Evolutionary conservation across 176 grass and related monocot genomes (phyloP), one percentile per base, ranked within the genome.

Genomic region (Bromus sterilis): DNA sequence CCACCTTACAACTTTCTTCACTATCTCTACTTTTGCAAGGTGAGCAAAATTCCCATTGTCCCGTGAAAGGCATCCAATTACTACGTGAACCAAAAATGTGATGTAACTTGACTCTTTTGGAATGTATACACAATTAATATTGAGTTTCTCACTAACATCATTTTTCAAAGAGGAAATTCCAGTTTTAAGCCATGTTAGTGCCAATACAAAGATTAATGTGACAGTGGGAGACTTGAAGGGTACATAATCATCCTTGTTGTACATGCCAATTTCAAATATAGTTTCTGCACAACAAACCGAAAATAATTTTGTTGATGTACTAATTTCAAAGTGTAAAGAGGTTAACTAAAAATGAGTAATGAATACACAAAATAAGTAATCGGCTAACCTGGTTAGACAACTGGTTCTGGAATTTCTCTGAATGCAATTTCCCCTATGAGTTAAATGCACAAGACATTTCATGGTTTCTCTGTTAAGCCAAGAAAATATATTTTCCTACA

Each of bases 331-430:
- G 18, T 13, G 14, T 15, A 13, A 44, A 33, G 9, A 56, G 51
- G 85, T 15, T 23, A 16, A 46, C 48, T 12, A 53, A 51, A 53
- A 37, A 25, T 34, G 76, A 80, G 43, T 6, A 56, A 42, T 7
- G 36, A 66, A 46, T 11, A 74, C 33, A 67, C n/a, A 66, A 30
- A 76, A 48, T 18, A 21, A 66, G 32, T 74, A 30, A 32, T 81
- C 78, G 73, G 43, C 57, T 74, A 70, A 98, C 92, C 95, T 98
- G 90, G 93, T 98, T 98, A 77, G 77, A 85, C 57, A 93, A 65
- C 78, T 93, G 92, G 56, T 93, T 93, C 84, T 87, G 91, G 86
- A 94, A 94, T 75, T 94, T 98, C 81, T 94, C 95, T 78, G 92
- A 90, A 84, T 91, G 78, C 60, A 71, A 78, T 87, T 94, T 94